Percentiles rank a stretch among this genome's conserved stretches.
Evolutionary conservation across 805 yeast genomes (phyloP).

Genomic region (Debaryomyces prosopidis): DNA sequence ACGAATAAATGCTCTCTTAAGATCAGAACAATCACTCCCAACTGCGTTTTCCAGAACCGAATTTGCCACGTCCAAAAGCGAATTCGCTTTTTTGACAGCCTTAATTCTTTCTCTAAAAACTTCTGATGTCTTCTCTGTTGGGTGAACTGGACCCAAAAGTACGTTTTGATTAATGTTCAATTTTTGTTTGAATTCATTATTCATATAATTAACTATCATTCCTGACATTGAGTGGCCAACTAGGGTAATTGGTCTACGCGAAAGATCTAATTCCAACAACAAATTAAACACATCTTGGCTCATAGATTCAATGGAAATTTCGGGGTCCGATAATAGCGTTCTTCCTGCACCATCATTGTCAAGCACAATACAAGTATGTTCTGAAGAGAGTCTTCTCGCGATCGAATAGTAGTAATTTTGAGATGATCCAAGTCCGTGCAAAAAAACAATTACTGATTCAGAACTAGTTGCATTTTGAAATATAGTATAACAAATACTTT

Average conservation of each 20-base stretch:
- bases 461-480: not conserved
- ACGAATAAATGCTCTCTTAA: slow-evolving; percentile 10
- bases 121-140: slow-evolving; percentile 4
- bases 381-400: slow-evolving; percentile 4
- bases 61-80: too few relatives aligned
- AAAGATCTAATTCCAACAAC: slow-evolving; percentile 2
- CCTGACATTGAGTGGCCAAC: slow-evolving; percentile 16
- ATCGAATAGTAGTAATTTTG: slow-evolving; percentile 9
- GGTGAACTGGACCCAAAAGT: slow-evolving; percentile 13
- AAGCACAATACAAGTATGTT: slow-evolving; percentile 5
- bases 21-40: slow-evolving; percentile 3
- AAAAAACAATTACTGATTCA: slow-evolving; percentile 5
- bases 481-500: not conserved
- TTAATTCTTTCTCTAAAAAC: slow-evolving; percentile 5
- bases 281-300: slow-evolving; percentile 5
- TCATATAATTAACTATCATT: slow-evolving; percentile 11
- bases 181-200: not conserved
- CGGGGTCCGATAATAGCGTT: slow-evolving; percentile 1
- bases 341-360: slow-evolving; percentile 12
- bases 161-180: slow-evolving; percentile 1
- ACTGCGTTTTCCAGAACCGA: not conserved
- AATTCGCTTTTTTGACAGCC: too few relatives aligned
- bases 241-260: not conserved
- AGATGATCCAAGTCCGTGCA: slow-evolving; percentile 13
- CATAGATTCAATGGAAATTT: slow-evolving; percentile 5